Conservation (phyloP, 768 basidiomycete species). For the Agrocybe praecox region DNA sequence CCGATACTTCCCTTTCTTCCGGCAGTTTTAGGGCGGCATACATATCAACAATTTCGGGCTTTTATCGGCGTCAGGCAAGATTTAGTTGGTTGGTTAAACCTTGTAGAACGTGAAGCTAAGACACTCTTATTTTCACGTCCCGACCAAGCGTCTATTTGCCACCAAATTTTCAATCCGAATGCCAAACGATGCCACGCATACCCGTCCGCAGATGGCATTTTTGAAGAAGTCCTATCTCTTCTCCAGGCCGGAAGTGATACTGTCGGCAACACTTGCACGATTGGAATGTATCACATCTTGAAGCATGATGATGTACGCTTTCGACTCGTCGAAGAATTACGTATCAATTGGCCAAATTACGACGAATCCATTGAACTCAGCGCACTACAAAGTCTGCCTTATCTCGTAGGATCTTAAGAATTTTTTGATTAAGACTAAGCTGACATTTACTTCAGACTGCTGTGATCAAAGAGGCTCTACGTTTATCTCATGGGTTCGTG, state of each 20-base stretch:
- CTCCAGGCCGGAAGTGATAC: constrained; percentile 42
- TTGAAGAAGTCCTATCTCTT: constrained; percentile 38
- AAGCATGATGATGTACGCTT: constrained; percentile 26
- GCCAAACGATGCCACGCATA: neutral
- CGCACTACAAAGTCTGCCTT: constrained; percentile 41
- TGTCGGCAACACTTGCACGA: constrained; percentile 37
- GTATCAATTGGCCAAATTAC: constrained; percentile 35
- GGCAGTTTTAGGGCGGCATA: constrained; percentile 9
- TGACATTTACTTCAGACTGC: constrained; percentile 35
- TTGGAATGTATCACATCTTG: constrained; percentile 40
- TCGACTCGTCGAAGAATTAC: constrained; percentile 34
- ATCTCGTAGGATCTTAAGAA: constrained; percentile 34
- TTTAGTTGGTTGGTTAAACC: constrained; percentile 14
- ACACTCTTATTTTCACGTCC: neutral
- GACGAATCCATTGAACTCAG: constrained; percentile 24
- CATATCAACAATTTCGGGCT: constrained; percentile 17
- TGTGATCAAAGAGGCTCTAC: constrained; percentile 49
- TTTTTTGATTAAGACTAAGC: neutral
- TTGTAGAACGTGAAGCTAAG: constrained; percentile 6
- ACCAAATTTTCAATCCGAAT: constrained; percentile 15
- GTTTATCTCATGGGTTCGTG: constrained; percentile 43
- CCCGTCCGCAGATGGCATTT: constrained; percentile 7
- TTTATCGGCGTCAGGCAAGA: constrained; percentile 17
- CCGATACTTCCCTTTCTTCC: constrained; percentile 17
- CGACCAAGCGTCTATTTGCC: constrained; percentile 14